These are phyloP conservation scores for Ganoderma boninense DNA, from an alignment of 1,284 basidiomycete genomes.

Conservation along the genomic window DNA sequence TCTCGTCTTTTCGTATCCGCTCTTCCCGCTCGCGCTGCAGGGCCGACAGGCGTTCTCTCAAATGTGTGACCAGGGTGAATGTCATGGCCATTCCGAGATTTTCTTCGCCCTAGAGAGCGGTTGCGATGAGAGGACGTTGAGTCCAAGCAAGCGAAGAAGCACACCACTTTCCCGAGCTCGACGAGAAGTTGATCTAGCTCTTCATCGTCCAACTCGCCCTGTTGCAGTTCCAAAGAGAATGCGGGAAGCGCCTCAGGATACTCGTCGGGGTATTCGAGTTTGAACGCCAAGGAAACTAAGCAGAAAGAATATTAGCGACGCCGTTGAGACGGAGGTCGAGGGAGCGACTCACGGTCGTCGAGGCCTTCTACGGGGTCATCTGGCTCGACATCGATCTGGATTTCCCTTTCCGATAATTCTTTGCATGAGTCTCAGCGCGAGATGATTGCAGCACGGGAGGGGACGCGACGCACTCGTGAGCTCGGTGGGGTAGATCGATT, in stretches of 20 bases:
- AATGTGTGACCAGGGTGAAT: constrained; percentile 90
- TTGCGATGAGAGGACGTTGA: constrained; percentile 14
- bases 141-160: background rate
- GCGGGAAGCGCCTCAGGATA: constrained; percentile 85
- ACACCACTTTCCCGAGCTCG: constrained; percentile 70
- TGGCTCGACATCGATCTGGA: constrained; percentile 90
- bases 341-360: constrained; percentile 59
- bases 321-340: constrained; percentile 12
- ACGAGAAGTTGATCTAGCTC: constrained; percentile 65
- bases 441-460: constrained; percentile 38
- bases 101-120: constrained; percentile 77
- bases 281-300: constrained; percentile 79
- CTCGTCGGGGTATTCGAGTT: constrained; percentile 72
- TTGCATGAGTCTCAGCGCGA: constrained; percentile 60
- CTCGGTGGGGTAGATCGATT: constrained; percentile 96
- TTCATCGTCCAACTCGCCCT: constrained; percentile 73
- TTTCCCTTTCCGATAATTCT: constrained; percentile 87
- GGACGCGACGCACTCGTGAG: constrained; percentile 79
- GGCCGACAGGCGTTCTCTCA: constrained; percentile 80
- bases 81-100: constrained; percentile 98
- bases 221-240: constrained; percentile 71
- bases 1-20: constrained; percentile 67
- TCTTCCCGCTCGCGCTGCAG: constrained; percentile 71
- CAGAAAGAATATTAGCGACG: constrained; percentile 21
- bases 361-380: constrained; percentile 75